Evolutionary conservation across 257 asterid genomes (phyloP), one percentile per base, ranked within the genome.

Genomic region (Solanum gandarillasii): DNA sequence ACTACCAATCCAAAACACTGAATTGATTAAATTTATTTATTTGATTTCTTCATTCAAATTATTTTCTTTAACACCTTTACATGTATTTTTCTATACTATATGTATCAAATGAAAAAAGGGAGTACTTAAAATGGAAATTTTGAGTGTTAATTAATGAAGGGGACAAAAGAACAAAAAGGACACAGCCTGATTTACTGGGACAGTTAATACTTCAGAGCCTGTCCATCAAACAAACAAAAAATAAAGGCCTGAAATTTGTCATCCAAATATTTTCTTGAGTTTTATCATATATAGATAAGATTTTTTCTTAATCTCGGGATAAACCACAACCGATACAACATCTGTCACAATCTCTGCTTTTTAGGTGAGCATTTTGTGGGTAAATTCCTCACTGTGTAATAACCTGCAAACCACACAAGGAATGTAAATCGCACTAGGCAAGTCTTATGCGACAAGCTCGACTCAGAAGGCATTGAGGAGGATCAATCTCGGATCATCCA

Each of bases 161-260:
- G 82, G 14, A 73, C 82, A 73, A 73, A 31, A 71, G 39, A 71
- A 71, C 78, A 71, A 71, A 71, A 71, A 71, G 78, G 78, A 71
- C 78, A 71, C n/a, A 0, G 39, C 39, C 39, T 71, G 78, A 71
- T 71, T 71, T 71, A 71, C 39, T 35, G 39, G 39, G 74, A 6
- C 36, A 31, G 39, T 71, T 31, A 71, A 31, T 31, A 14, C 25
- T 71, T 71, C 78, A 71, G 39, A 14, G 7, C 39, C 12, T 71
- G 39, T 71, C 78, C 35, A 27, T 68, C 9, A 55, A 55, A 55
- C 65, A 55, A 52, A 55, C 65, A 18, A 25, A 27, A 13, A 29
- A 12, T 6, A 68, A 68, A 6, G 9, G 4, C 36, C 72, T 25
- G 31, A 65, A 65, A 65, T 10, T 7, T 25, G 76, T 29, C 36